Evolutionary conservation across 345 rosid genomes (phyloP).

Genomic region (sweet orange (Citrus sinensis)): DNA sequence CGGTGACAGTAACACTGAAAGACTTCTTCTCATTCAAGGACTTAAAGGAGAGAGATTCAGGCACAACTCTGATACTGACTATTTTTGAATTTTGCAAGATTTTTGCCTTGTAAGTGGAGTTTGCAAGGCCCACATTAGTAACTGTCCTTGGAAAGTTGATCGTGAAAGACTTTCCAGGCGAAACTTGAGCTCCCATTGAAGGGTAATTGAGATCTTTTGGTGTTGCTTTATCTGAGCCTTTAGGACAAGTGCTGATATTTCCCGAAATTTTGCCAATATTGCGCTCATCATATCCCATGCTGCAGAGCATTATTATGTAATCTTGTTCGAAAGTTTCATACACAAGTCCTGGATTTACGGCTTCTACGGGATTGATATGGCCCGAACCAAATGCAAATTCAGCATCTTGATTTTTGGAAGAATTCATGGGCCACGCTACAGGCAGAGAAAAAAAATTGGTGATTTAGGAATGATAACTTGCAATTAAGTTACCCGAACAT

Average conservation of each 20-base stretch:
- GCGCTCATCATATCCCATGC: slow-evolving; percentile 22
- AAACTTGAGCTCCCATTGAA: slow-evolving; percentile 29
- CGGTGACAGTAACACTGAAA: slow-evolving; percentile 36
- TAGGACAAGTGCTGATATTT: slow-evolving; percentile 28
- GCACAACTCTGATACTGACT: slow-evolving; percentile 31
- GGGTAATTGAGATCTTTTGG: slow-evolving; percentile 54
- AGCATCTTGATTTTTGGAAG: slow-evolving; percentile 15
- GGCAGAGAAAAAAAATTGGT: neutral
- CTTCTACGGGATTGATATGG: slow-evolving; percentile 44
- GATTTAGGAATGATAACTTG: neutral
- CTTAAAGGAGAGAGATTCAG: slow-evolving; percentile 30
- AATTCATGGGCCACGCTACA: slow-evolving; percentile 43
- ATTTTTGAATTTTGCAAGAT: slow-evolving; percentile 1
- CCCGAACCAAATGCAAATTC: slow-evolving; percentile 58
- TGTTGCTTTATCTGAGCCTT: slow-evolving; percentile 9
- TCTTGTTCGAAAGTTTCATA: slow-evolving; percentile 26
- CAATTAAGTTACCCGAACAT: neutral
- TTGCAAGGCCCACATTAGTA: slow-evolving; percentile 50
- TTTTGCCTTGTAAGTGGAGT: slow-evolving; percentile 37
- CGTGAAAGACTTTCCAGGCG: slow-evolving; percentile 14
- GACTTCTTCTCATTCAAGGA: slow-evolving; percentile 34
- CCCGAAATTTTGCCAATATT: slow-evolving; percentile 22
- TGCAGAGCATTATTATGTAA: slow-evolving; percentile 40
- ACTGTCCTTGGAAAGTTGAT: slow-evolving; percentile 42
- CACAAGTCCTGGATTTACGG: slow-evolving; percentile 36